phyloP scores from a whole-genome alignment of 768 basidiomycete genomes.

The Galerina sulciceps region DNA sequence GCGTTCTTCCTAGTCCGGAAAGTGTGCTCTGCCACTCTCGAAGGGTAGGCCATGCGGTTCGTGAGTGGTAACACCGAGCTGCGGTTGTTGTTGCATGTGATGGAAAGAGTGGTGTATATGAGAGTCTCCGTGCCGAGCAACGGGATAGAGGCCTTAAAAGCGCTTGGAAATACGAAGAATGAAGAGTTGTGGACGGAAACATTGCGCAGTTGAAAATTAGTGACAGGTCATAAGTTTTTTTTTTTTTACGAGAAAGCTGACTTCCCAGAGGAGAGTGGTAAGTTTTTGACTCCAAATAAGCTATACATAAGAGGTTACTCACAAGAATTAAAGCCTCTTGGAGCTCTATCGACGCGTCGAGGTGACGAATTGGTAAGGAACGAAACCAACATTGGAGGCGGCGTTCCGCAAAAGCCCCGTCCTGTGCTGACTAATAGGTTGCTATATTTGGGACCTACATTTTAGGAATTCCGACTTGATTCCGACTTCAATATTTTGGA shows the following conservation, averaged over 20 bases:
- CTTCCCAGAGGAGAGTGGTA: not conserved
- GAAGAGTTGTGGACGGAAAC: not conserved
- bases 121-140: not conserved
- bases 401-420: not conserved
- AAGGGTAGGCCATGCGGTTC: not conserved
- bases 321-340: not conserved
- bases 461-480: no score
- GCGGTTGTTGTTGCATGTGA: no score
- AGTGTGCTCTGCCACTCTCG: not conserved
- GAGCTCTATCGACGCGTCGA: not conserved
- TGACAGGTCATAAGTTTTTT: not conserved
- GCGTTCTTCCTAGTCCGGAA: not conserved
- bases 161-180: not conserved
- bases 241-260: not conserved
- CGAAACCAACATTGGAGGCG: not conserved
- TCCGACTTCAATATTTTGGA: no score
- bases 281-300: no score
- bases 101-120: not conserved
- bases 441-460: no score
- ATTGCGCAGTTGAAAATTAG: not conserved
- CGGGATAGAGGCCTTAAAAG: slow-evolving; percentile 2
- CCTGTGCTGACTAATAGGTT: no score
- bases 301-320: not conserved
- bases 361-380: not conserved
- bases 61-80: not conserved